Evolutionary conservation across 352 stramenopile genomes (phyloP).

Genomic region (Phytophthora melonis): DNA sequence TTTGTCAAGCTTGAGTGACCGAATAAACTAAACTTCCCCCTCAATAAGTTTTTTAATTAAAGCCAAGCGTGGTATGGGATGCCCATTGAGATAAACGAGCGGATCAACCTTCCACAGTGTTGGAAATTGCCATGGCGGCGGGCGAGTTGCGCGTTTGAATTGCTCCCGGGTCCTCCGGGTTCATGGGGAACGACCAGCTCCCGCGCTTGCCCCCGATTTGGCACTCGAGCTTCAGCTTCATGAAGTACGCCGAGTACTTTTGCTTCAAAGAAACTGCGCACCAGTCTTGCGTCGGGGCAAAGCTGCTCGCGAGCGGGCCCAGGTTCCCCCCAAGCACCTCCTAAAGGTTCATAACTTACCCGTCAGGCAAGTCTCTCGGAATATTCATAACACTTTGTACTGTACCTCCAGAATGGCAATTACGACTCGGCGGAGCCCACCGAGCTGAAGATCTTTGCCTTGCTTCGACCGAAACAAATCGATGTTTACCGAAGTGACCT

Average conservation of each 20-base stretch:
- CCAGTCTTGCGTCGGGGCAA: constrained; percentile 18
- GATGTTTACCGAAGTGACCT: constrained; percentile 18
- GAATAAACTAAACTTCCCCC: too few relatives aligned
- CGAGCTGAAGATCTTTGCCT: constrained; percentile 16
- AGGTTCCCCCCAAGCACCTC: constrained; percentile 14
- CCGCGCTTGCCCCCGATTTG: constrained; percentile 22
- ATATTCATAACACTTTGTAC: neutral
- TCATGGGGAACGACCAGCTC: constrained; percentile 31
- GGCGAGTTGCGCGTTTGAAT: constrained; percentile 12
- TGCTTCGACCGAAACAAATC: constrained; percentile 25
- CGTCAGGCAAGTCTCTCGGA: too few relatives aligned
- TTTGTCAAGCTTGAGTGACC: too few relatives aligned
- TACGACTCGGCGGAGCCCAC: constrained; percentile 5
- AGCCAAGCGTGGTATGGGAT: neutral
- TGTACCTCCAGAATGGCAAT: constrained; percentile 24
- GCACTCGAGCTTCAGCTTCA: constrained; percentile 30
- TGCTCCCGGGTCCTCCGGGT: constrained; percentile 20
- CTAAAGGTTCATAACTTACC: neutral
- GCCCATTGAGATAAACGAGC: neutral
- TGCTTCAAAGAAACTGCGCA: constrained; percentile 19
- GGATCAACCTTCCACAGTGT: neutral
- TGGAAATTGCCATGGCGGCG: neutral
- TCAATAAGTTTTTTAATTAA: neutral
- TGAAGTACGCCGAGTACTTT: constrained; percentile 31
- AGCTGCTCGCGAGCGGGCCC: constrained; percentile 22